phyloP scores from a whole-genome alignment of 116 monocot genomes.

The Papilionanthe hybrid region DNA sequence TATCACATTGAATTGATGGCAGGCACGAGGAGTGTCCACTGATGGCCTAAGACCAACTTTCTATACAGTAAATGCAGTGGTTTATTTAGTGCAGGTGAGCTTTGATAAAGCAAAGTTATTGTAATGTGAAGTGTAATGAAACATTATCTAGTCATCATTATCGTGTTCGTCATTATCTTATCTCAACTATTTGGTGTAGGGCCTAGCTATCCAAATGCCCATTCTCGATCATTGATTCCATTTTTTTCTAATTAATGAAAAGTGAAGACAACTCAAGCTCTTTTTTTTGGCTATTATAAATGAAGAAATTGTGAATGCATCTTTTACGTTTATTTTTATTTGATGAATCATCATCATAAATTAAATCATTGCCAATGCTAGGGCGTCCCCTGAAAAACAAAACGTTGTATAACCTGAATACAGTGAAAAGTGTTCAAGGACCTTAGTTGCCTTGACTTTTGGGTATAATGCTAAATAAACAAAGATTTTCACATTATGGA shows the following conservation, averaged over 20 bases:
- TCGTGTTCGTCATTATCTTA: background rate
- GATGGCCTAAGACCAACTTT: conserved; percentile 77
- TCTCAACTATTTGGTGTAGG: background rate
- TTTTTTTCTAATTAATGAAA: background rate
- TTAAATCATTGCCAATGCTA: no score
- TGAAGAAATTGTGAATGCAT: no score
- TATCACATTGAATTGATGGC: conserved; percentile 9
- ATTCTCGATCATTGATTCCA: background rate
- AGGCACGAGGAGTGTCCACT: conserved; percentile 86
- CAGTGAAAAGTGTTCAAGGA: no score
- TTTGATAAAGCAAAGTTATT: background rate
- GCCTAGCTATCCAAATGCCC: background rate
- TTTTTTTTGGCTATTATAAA: no score
- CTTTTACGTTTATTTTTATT: no score
- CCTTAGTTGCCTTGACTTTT: no score
- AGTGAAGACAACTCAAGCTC: no score
- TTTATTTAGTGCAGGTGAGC: conserved; percentile 77
- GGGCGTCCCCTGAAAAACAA: no score
- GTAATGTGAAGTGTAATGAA: background rate
- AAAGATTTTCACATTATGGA: no score
- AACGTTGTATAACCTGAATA: no score
- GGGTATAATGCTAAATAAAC: no score
- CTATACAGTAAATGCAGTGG: conserved; percentile 62
- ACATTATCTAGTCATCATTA: background rate
- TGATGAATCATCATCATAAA: no score